Conservation (phyloP, 495 filamentous ascomycete species). For the Hypoxylon cercidicola region DNA sequence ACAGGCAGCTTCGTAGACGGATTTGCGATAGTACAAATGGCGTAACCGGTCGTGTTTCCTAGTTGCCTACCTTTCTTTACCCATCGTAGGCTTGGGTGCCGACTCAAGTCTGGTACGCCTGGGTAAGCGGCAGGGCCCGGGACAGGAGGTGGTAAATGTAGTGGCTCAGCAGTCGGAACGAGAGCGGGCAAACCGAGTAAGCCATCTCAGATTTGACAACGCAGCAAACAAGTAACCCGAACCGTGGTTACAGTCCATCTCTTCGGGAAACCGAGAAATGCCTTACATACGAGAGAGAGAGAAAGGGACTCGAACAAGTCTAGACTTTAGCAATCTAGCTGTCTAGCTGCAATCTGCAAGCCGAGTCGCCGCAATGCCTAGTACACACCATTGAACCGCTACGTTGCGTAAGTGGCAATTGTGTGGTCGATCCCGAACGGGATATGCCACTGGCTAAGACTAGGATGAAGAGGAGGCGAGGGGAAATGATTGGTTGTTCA, state of each 20-base stretch:
- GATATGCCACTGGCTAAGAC: constrained; percentile 15
- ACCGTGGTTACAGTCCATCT: constrained; percentile 34
- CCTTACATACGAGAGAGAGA: constrained; percentile 10
- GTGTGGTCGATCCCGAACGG: constrained; percentile 27
- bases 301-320: constrained; percentile 17
- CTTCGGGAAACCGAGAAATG: constrained; percentile 21
- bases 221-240: constrained; percentile 37
- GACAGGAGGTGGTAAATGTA: background rate
- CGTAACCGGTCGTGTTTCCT: constrained; percentile 40
- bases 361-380: constrained; percentile 3
- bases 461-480: constrained; percentile 19
- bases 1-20: constrained; percentile 25
- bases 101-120: constrained; percentile 34
- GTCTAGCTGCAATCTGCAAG: background rate
- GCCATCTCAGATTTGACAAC: constrained; percentile 34
- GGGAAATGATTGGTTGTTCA: constrained; percentile 30
- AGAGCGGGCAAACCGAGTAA: constrained; percentile 7
- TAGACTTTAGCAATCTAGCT: constrained; percentile 27
- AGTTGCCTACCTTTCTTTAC: constrained; percentile 35
- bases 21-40: constrained; percentile 42
- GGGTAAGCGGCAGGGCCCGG: constrained; percentile 22
- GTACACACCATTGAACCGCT: constrained; percentile 18
- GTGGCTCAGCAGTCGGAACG: background rate
- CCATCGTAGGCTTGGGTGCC: constrained; percentile 28
- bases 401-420: constrained; percentile 34